Conservation (phyloP, 345 rosid species). For the Triadica sebifera region DNA sequence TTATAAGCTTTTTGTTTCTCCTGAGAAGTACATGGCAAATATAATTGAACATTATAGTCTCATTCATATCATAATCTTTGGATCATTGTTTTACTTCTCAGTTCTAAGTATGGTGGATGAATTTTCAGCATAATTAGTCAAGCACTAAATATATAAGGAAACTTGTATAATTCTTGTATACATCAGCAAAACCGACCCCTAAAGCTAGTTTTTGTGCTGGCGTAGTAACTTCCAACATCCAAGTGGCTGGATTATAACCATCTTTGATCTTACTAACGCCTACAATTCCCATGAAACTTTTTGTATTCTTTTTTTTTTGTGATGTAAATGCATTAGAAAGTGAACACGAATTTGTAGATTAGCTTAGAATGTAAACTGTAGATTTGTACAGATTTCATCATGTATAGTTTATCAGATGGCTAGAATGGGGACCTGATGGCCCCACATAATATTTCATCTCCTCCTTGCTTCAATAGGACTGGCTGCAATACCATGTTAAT, state of each 20-base stretch:
- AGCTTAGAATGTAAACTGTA: neutral
- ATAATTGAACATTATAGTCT: neutral
- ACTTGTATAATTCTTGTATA: neutral
- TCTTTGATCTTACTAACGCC: conserved; percentile 2
- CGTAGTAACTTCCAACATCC: conserved; percentile 1
- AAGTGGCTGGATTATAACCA: conserved; percentile 5
- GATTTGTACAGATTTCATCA: neutral
- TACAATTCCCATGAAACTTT: neutral
- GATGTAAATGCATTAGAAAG: neutral
- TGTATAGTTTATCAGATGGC: conserved; percentile 47
- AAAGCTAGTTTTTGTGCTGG: neutral
- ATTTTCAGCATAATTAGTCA: neutral
- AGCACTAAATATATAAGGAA: neutral
- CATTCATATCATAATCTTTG: neutral
- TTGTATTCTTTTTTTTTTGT: too few species aligned
- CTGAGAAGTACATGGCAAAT: neutral
- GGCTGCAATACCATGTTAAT: conserved; percentile 37
- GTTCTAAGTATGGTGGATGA: neutral
- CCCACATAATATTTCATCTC: conserved; percentile 70
- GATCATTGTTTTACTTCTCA: too few species aligned
- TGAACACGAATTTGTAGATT: too few species aligned
- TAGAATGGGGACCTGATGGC: conserved; percentile 62
- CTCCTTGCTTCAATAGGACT: conserved; percentile 64
- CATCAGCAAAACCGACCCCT: neutral
- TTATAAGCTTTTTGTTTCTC: neutral